A percentile compares a stretch with the other conserved stretches of the same genome.
Conservation (phyloP, 148 eudicot genomes). For the Rhododendron williamsianum region DNA sequence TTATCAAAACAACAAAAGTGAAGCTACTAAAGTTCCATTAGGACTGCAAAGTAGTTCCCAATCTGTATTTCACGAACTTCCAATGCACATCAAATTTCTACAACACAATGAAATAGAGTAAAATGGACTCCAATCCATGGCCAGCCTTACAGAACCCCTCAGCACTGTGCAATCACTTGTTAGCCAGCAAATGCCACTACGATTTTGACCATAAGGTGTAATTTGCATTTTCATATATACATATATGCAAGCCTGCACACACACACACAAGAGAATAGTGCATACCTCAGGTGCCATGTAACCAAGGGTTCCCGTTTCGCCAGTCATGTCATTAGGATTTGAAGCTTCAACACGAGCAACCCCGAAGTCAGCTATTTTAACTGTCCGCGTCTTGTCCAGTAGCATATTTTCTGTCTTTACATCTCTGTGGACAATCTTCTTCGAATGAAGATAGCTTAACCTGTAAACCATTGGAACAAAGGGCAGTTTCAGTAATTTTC, state of each 20-base stretch:
- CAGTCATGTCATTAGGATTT: conserved; percentile 91
- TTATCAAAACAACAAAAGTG: neutral
- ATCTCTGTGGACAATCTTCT: conserved; percentile 87
- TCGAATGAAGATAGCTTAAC: conserved; percentile 71
- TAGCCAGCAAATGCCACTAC: neutral
- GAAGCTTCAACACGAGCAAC: conserved; percentile 92
- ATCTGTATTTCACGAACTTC: neutral
- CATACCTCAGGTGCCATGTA: conserved; percentile 96
- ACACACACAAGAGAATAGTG: neutral
- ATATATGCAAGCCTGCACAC: neutral
- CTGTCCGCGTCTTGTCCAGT: conserved; percentile 61
- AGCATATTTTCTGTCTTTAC: conserved; percentile 95
- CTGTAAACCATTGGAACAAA: conserved; percentile 22
- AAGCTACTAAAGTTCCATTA: neutral
- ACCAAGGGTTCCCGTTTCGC: conserved; percentile 91
- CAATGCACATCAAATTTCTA: neutral
- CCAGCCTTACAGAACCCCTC: neutral
- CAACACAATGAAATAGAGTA: neutral
- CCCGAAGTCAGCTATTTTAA: conserved; percentile 88
- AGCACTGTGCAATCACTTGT: neutral
- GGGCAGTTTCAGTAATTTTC: neutral
- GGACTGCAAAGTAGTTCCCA: neutral
- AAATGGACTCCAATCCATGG: neutral
- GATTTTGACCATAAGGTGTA: neutral
- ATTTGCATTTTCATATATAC: neutral